phyloP scores from a whole-genome alignment of 177 flowering plant genomes.

The Vitis hybrid region DNA sequence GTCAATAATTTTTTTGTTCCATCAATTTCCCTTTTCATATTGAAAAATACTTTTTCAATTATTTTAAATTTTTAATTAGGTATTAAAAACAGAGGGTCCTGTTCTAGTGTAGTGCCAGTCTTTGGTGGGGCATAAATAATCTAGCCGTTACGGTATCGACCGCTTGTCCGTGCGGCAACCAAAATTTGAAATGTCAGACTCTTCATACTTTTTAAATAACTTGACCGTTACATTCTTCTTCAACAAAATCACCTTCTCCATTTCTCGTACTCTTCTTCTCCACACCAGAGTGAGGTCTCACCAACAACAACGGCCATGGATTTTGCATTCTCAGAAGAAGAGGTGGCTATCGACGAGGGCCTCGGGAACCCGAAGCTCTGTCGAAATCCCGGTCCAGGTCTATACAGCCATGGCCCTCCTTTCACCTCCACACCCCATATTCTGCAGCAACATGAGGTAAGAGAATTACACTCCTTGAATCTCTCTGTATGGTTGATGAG shows the following conservation, averaged over 20 bases:
- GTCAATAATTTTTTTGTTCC: no score
- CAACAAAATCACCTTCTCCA: background rate
- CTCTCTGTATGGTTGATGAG: background rate
- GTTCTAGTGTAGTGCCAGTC: background rate
- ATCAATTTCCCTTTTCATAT: no score
- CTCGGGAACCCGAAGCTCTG: conserved; percentile 86
- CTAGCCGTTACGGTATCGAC: conserved; percentile 27
- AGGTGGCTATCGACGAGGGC: conserved; percentile 56
- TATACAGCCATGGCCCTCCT: conserved; percentile 73
- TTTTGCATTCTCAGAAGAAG: conserved; percentile 50
- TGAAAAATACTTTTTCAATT: no score
- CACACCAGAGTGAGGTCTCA: background rate
- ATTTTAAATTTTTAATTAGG: no score
- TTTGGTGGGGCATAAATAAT: conserved; percentile 3
- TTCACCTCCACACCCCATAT: conserved; percentile 66
- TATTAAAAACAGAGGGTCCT: no score
- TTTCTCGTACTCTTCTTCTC: background rate
- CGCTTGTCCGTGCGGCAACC: conserved; percentile 12
- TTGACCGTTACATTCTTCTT: conserved; percentile 29
- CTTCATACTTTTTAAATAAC: conserved; percentile 8
- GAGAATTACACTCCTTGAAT: background rate
- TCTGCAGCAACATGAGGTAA: conserved; percentile 63
- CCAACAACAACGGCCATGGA: conserved; percentile 41
- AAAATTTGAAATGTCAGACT: conserved; percentile 9
- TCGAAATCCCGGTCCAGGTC: conserved; percentile 39